phyloP scores from a whole-genome alignment of 768 basidiomycete genomes.

The Lactarius vividus region DNA sequence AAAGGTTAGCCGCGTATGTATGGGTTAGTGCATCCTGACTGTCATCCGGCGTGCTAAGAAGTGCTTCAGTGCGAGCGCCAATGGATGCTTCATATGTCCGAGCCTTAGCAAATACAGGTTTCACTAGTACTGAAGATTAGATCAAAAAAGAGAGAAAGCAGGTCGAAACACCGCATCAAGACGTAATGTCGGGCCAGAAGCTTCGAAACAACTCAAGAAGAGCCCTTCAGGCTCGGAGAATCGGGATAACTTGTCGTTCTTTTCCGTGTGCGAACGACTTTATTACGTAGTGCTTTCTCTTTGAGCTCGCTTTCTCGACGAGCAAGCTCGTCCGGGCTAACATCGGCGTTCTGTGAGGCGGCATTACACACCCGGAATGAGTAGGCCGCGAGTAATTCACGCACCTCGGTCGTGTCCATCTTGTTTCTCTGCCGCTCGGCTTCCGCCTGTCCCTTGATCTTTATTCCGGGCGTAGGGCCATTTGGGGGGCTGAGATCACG shows the following conservation, averaged over 20 bases:
- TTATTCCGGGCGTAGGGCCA: conserved; percentile 50
- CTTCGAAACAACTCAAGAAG: conserved; percentile 7
- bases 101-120: conserved; percentile 18
- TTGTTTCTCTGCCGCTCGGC: conserved; percentile 50
- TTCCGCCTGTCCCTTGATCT: conserved; percentile 73
- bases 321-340: conserved; percentile 48
- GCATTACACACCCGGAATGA: not conserved
- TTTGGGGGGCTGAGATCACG: conserved; percentile 33
- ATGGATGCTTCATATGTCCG: conserved; percentile 6
- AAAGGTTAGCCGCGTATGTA: not conserved
- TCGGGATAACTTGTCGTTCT: conserved; percentile 16
- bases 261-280: conserved; percentile 73
- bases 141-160: conserved; percentile 16
- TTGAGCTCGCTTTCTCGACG: conserved; percentile 77
- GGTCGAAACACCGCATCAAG: conserved; percentile 19
- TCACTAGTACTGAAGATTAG: conserved; percentile 23
- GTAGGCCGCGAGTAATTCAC: conserved; percentile 13
- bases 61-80: not conserved
- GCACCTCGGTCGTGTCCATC: conserved; percentile 42
- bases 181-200: not conserved
- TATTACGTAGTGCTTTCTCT: conserved; percentile 78
- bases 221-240: conserved; percentile 1
- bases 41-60: not conserved
- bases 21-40: not conserved
- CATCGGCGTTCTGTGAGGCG: conserved; percentile 22